Percentiles rank a stretch among this genome's conserved stretches.
phyloP scores from a whole-genome alignment of 306 rosid species.

The Quercus suber region DNA sequence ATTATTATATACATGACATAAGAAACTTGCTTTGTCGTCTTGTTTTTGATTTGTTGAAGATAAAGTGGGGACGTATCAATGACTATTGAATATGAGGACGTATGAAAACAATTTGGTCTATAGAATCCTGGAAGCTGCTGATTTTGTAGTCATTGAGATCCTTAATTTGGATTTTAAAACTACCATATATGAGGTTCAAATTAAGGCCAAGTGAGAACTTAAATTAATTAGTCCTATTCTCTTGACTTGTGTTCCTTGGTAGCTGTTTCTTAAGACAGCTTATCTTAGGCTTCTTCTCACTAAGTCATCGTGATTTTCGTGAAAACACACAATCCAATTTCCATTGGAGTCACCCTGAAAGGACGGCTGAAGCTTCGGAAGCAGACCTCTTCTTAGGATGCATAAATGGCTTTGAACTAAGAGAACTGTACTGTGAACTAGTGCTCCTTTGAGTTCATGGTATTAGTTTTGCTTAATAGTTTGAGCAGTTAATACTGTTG shows the following conservation, averaged over 20 bases:
- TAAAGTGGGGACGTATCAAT: constrained; percentile 28
- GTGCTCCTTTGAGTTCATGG: constrained; percentile 25
- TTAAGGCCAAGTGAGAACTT: constrained; percentile 18
- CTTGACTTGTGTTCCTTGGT: constrained; percentile 34
- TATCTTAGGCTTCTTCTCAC: constrained; percentile 18
- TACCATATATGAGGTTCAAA: constrained; percentile 17
- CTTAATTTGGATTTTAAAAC: constrained; percentile 43
- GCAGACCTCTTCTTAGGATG: constrained; percentile 36
- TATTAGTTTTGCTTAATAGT: constrained; percentile 25
- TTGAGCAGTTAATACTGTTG: constrained; percentile 1
- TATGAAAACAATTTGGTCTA: constrained; percentile 30
- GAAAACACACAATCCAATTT: constrained; percentile 12
- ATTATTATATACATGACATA: constrained; percentile 20
- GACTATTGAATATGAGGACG: constrained; percentile 26
- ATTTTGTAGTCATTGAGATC: constrained; percentile 49
- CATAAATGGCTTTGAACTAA: constrained; percentile 31
- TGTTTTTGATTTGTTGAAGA: constrained; percentile 47
- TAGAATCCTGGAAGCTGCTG: constrained; percentile 31
- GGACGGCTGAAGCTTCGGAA: constrained; percentile 52
- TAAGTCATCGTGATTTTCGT: constrained; percentile 29
- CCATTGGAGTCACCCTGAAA: constrained; percentile 31
- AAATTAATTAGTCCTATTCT: constrained; percentile 22
- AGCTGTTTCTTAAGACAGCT: constrained; percentile 22
- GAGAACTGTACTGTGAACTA: constrained; percentile 15
- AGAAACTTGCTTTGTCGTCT: constrained; percentile 68